phyloP scores from a whole-genome alignment of 495 filamentous ascomycete genomes.

The Aspergillus asperescens region DNA sequence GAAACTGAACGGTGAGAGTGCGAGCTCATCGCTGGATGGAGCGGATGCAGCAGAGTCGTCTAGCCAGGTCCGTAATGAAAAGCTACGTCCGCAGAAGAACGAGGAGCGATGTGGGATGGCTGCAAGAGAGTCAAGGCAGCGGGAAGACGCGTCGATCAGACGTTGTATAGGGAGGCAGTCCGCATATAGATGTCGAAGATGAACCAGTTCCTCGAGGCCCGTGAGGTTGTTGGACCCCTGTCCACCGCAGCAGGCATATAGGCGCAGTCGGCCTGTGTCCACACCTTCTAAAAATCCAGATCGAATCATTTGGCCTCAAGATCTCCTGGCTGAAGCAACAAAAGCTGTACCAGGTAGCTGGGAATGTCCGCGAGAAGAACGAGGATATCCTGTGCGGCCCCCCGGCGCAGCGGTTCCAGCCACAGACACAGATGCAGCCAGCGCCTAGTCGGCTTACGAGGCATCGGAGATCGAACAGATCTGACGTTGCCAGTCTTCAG shows the following conservation, averaged over 20 bases:
- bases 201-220: background rate
- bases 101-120: background rate
- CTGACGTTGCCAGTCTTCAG: background rate
- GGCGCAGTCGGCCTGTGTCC: background rate
- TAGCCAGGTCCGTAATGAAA: background rate
- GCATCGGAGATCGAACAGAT: background rate
- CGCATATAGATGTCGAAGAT: background rate
- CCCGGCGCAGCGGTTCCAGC: background rate
- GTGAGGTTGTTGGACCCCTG: background rate
- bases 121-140: background rate
- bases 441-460: background rate
- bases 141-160: background rate
- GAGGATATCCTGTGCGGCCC: background rate
- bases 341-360: background rate
- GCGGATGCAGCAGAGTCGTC: background rate
- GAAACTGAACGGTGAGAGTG: conserved; percentile 12
- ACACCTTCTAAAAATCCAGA: background rate
- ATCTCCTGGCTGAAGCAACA: background rate
- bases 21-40: background rate
- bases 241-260: background rate
- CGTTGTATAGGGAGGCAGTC: background rate
- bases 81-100: background rate
- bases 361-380: too few relatives aligned
- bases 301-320: background rate
- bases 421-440: background rate